phyloP scores from a whole-genome alignment of 768 basidiomycete species.

The Mycena epipterygia region DNA sequence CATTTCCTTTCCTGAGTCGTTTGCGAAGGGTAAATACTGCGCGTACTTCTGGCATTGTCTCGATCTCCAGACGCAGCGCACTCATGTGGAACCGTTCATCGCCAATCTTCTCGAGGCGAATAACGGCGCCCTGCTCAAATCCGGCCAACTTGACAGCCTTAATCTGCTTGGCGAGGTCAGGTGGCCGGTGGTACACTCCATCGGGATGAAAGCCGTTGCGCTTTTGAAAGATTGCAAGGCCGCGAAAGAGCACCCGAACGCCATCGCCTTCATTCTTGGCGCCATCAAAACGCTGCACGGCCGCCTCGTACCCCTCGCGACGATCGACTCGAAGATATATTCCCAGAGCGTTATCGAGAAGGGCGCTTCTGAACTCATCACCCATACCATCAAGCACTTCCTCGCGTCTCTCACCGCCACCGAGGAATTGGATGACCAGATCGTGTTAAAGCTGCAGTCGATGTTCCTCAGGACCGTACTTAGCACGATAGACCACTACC shows the following conservation, averaged over 20 bases:
- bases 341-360: slow-evolving; percentile 27
- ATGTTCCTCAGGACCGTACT: slow-evolving; percentile 15
- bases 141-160: slow-evolving; percentile 21
- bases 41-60: slow-evolving; percentile 31
- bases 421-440: slow-evolving; percentile 30
- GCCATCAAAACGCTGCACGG: slow-evolving; percentile 24
- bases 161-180: slow-evolving; percentile 20
- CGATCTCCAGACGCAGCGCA: slow-evolving; percentile 29
- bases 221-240: slow-evolving; percentile 19
- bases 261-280: slow-evolving; percentile 30
- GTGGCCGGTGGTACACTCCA: slow-evolving; percentile 32
- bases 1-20: slow-evolving; percentile 15
- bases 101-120: slow-evolving; percentile 26
- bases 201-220: slow-evolving; percentile 30
- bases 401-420: slow-evolving; percentile 26
- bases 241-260: slow-evolving; percentile 19
- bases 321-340: slow-evolving; percentile 24
- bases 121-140: slow-evolving; percentile 32
- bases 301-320: slow-evolving; percentile 29
- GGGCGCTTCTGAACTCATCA: slow-evolving; percentile 25
- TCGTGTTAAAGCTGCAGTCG: slow-evolving; percentile 25
- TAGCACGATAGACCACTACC: slow-evolving; percentile 28
- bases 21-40: slow-evolving; percentile 6
- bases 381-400: slow-evolving; percentile 26
- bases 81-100: slow-evolving; percentile 36